A percentile compares a stretch with the other conserved stretches of the same genome.
Evolutionary conservation across 2,329 filamentous ascomycete species (phyloP).

Genomic region (Ceratocystis albifundus): DNA sequence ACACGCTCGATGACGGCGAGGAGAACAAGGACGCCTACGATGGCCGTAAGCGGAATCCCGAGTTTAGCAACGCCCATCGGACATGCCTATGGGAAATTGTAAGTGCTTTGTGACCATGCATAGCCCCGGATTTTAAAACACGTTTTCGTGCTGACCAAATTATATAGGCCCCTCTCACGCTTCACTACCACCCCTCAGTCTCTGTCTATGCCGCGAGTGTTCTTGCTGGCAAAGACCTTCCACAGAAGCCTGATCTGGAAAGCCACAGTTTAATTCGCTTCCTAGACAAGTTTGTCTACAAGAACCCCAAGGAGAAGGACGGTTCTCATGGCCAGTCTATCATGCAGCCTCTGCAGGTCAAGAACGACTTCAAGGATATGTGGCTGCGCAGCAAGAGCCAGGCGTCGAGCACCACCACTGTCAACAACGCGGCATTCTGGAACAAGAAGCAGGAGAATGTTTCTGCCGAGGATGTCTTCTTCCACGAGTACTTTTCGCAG

Average conservation of each 20-base stretch:
- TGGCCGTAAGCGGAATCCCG: conserved; percentile 79
- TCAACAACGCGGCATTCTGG: conserved; percentile 90
- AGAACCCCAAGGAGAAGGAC: conserved; percentile 66
- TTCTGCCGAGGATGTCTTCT: conserved; percentile 87
- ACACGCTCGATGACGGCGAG: conserved; percentile 55
- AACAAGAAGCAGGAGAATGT: conserved; percentile 80
- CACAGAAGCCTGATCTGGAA: conserved; percentile 79
- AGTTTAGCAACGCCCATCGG: conserved; percentile 82
- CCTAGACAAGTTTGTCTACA: conserved; percentile 96
- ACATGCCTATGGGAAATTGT: conserved; percentile 90
- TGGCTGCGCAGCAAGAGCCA: conserved; percentile 43
- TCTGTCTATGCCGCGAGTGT: conserved; percentile 67
- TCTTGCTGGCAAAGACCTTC: conserved; percentile 55
- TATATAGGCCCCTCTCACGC: conserved; percentile 49
- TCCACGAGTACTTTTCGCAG: conserved; percentile 89
- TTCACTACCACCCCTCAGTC: conserved; percentile 89
- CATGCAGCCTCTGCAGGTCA: conserved; percentile 73
- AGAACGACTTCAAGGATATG: conserved; percentile 43
- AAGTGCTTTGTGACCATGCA: conserved; percentile 27
- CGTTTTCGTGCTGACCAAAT: conserved; percentile 24
- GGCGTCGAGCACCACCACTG: conserved; percentile 32
- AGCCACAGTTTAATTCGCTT: conserved; percentile 90
- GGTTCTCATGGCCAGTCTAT: conserved; percentile 69
- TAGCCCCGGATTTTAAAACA: not conserved
- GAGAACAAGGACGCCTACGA: conserved; percentile 50